Conservation (phyloP, 2,329 filamentous ascomycete species). For the Cladosporium sp. region DNA sequence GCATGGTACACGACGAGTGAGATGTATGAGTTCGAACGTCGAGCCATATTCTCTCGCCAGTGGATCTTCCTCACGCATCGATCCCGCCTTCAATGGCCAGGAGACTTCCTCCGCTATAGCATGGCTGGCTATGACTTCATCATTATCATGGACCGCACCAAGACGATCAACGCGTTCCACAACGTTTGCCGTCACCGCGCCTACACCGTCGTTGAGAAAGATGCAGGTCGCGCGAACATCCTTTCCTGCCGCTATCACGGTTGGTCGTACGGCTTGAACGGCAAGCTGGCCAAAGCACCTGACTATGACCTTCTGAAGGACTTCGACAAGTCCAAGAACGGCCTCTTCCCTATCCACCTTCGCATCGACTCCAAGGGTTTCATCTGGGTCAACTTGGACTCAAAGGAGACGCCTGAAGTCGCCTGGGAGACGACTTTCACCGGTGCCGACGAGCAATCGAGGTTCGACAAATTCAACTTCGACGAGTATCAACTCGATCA, state of each 20-base stretch:
- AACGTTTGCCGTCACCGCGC: conserved; percentile 45
- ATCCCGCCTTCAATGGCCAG: conserved; percentile 23
- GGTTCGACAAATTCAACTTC: conserved; percentile 45
- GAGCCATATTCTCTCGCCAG: conserved; percentile 39
- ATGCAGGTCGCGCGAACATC: conserved; percentile 47
- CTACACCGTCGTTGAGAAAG: conserved; percentile 51
- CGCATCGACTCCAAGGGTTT: conserved; percentile 50
- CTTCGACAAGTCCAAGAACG: conserved; percentile 53
- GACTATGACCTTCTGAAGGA: conserved; percentile 51
- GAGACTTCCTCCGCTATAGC: conserved; percentile 23
- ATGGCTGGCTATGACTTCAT: conserved; percentile 23
- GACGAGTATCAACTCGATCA: conserved; percentile 54
- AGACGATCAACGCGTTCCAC: conserved; percentile 39
- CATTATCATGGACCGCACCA: conserved; percentile 18
- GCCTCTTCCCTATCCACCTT: conserved; percentile 49
- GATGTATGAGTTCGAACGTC: conserved; percentile 43
- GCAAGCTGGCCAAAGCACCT: conserved; percentile 56
- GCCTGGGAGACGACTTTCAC: conserved; percentile 50
- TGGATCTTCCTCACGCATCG: conserved; percentile 34
- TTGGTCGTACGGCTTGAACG: conserved; percentile 56
- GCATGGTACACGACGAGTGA: conserved; percentile 42
- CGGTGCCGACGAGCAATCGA: conserved; percentile 41
- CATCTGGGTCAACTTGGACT: conserved; percentile 52
- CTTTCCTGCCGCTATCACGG: conserved; percentile 58
- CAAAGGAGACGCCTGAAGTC: conserved; percentile 38